A percentile compares a stretch with the other conserved stretches of the same genome.
Conservation (phyloP, 805 yeast genomes). For the Pichia nanzhaoensis region DNA sequence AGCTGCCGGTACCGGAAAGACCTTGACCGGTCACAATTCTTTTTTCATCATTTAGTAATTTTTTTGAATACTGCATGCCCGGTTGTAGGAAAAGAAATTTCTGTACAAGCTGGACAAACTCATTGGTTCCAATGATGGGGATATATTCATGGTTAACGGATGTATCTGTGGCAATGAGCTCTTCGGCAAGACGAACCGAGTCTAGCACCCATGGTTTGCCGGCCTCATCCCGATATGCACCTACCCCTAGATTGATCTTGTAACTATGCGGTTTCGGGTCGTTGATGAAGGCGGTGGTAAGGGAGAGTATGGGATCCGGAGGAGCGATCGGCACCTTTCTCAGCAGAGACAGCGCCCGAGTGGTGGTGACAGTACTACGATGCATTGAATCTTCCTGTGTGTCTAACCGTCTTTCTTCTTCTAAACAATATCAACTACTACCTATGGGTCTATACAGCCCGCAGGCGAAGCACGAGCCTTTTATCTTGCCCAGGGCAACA, state of each 20-base stretch:
- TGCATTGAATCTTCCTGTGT: too few relatives aligned
- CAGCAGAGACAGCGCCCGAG: background rate
- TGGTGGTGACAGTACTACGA: too few relatives aligned
- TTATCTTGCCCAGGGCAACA: too few relatives aligned
- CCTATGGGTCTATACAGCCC: too few relatives aligned
- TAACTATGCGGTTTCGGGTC: constrained; percentile 45
- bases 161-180: constrained; percentile 36
- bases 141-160: constrained; percentile 74
- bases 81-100: constrained; percentile 56
- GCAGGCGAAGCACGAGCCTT: too few relatives aligned
- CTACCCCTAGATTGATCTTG: constrained; percentile 65
- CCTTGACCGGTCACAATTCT: constrained; percentile 83
- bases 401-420: too few relatives aligned
- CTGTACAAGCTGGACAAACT: constrained; percentile 60
- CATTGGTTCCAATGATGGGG: constrained; percentile 73
- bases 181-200: constrained; percentile 60
- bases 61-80: constrained; percentile 28
- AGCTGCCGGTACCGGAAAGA: constrained; percentile 91
- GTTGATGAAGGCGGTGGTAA: constrained; percentile 63
- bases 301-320: constrained; percentile 81
- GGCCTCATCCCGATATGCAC: constrained; percentile 85
- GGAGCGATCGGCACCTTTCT: constrained; percentile 41
- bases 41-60: constrained; percentile 49
- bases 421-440: too few relatives aligned
- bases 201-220: constrained; percentile 91